Evolutionary conservation across 2,329 filamentous ascomycete species (phyloP), one percentile per base, ranked within the genome.

Genomic region (Diaporthe amygdali): DNA sequence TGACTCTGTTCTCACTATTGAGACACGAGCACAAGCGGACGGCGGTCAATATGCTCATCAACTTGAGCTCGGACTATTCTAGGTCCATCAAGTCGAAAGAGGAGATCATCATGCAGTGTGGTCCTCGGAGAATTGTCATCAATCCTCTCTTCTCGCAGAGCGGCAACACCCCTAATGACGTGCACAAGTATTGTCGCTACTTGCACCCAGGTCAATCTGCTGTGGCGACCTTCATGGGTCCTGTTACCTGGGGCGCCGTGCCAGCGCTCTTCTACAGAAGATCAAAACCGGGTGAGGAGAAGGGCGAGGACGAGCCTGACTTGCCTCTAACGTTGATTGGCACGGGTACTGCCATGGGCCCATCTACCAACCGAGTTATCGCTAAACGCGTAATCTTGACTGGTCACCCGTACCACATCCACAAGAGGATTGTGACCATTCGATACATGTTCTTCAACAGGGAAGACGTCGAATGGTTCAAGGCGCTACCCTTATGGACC

Each of bases 371-470:
- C 78, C 92, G 96, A 47, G 92, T 99, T 69, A 91, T 99, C 72
- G 95, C 96, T 77, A 99, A 99, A 85, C 92, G 96, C 66, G 91
- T 97, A 76, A 94, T 98, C 74, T 88, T 99, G 70, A 97, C 96
- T 0, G 97, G 96, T 20, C 96, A 99, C 80, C 96, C 97, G 0
- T 98, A 94, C 88, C 97, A 99, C 85, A 99, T 99, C 81, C 94
- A 99, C 90, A 98, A 97, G 89, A 95, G 93, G 82, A 87, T 99
- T 30, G 96, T 99, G 72, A 99, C 97, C 0, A 92, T 99, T 56
- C 92, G 96, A 37, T 99, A 99, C 88, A 99, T 99, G 97, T 99
- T 99, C 88, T 99, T 99, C 90, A 97, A 96, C 85, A 87, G 93
- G 61, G 94, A 96, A 77, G 97, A 99, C 75, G 94, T 99, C 39